phyloP scores from a whole-genome alignment of 441 rosid genomes.

The Croton laevigatus region DNA sequence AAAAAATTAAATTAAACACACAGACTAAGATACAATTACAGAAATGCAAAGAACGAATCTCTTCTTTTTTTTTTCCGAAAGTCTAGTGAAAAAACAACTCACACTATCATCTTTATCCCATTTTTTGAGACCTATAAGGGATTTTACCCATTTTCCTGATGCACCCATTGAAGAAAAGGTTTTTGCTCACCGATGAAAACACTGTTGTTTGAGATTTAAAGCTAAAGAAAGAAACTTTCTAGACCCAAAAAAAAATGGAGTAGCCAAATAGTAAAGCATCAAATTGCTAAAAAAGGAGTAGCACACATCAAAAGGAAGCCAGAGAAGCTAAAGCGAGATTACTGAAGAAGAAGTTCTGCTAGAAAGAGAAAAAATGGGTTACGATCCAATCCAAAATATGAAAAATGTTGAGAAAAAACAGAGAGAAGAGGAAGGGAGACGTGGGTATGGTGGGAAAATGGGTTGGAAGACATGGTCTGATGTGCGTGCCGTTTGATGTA shows the following conservation, averaged over 20 bases:
- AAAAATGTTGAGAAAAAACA: slow-evolving; percentile 1
- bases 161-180: slow-evolving; percentile 47
- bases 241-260: neutral
- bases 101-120: slow-evolving; percentile 61
- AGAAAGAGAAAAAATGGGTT: neutral
- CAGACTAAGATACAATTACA: too few relatives aligned
- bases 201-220: neutral
- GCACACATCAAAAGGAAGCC: neutral
- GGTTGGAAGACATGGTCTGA: slow-evolving; percentile 19
- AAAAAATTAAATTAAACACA: neutral
- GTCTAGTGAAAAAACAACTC: slow-evolving; percentile 17
- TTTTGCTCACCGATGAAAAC: slow-evolving; percentile 10
- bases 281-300: neutral
- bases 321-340: slow-evolving; percentile 4
- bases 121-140: slow-evolving; percentile 69
- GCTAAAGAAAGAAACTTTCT: slow-evolving; percentile 11
- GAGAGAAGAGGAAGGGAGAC: slow-evolving; percentile 8
- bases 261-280: neutral
- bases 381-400: neutral
- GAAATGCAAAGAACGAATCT: neutral
- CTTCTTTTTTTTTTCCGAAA: neutral
- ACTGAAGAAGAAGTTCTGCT: neutral
- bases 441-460: slow-evolving; percentile 17
- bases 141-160: slow-evolving; percentile 92
- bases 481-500: slow-evolving; percentile 41